Evolutionary conservation across 768 basidiomycete species (phyloP), one percentile per base, ranked within the genome.

Genomic region (Trametes cubensis): DNA sequence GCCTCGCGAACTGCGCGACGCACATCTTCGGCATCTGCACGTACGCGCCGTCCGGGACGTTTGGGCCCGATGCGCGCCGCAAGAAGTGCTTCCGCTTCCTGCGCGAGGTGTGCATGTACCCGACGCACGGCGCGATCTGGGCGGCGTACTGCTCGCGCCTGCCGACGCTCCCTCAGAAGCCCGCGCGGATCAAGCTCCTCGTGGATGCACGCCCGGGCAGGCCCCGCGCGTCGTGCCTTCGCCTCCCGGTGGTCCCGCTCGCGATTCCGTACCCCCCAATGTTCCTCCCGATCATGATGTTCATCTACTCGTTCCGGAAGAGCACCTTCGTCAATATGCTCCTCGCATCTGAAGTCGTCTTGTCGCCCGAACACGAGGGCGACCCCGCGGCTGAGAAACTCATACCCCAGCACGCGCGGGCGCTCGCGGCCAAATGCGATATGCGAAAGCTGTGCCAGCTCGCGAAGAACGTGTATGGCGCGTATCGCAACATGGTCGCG

Each of bases 101-200:
- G 18, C 61, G 63, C 34, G 48, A 40, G 40, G 62, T 63, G 26
- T 42, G 26, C 26, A 25, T 67, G n/a, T 85, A 80, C 63, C 86
- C 91, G 3, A 79, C 84, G 13, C 91, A 92, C 73, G 82, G 82
- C 39, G 71, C 88, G 34, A 76, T 91, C 50, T 79, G 91, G 56
- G 85, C 85, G 7, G 78, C 86, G 0, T 78, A 88, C 67, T 92
- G 88, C 69, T 75, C 88, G 23, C 77, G 80, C 40, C 78, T 91
- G 5, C 84, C 87, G 3, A 72, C 77, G 30, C 75, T 88, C 23
- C 80, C 84, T 0, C 64, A 76, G 13, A 67, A 75, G 5, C 50
- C 65, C 39, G 63, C 76, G 0, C 66, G 65, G 34, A 66, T 69
- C 6, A 72, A 66, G 55, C 72, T 48, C 17, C 30, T 38, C 40